A percentile compares a stretch with the other conserved stretches of the same genome.
phyloP scores from a whole-genome alignment of 163 green algal genomes.

The Chlorella variabilis region DNA sequence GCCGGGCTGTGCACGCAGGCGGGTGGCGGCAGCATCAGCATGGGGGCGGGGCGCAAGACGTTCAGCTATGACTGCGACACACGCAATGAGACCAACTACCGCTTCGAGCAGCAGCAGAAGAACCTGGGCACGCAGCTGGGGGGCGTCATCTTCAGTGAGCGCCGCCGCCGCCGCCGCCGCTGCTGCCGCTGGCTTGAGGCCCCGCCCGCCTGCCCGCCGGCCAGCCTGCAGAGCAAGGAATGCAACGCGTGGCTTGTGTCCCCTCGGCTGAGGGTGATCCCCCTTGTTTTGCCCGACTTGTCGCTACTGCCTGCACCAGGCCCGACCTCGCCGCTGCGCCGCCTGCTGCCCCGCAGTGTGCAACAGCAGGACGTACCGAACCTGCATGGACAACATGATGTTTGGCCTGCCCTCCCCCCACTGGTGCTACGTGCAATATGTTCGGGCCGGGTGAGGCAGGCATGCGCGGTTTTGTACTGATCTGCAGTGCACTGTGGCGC shows the following conservation, averaged over 20 bases:
- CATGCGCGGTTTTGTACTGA: too few relatives aligned
- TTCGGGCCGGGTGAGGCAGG: constrained; percentile 26
- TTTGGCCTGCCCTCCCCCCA: constrained; percentile 34
- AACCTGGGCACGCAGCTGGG: constrained; percentile 35
- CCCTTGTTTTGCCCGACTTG: too few relatives aligned
- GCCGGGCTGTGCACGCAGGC: too few relatives aligned
- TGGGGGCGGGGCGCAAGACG: constrained; percentile 36
- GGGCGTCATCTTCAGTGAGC: constrained; percentile 43
- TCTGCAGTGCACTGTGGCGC: too few relatives aligned
- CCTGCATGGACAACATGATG: constrained; percentile 27
- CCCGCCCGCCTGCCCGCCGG: not conserved
- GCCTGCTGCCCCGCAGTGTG: too few relatives aligned
- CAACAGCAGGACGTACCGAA: constrained; percentile 31
- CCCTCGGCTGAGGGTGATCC: too few relatives aligned
- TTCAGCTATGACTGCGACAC: constrained; percentile 37
- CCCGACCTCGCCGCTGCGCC: too few relatives aligned
- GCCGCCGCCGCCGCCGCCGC: not conserved
- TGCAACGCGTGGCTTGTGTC: too few relatives aligned
- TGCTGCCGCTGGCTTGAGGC: not conserved
- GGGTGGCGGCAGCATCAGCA: not conserved
- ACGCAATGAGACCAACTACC: constrained; percentile 21
- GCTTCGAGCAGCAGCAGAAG: constrained; percentile 41
- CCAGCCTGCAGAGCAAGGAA: too few relatives aligned
- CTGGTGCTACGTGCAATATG: constrained; percentile 45
- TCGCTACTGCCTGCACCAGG: too few relatives aligned